Evolutionary conservation across 495 filamentous ascomycete species (phyloP).

Genomic region (Xanthoparmelia taractica): DNA sequence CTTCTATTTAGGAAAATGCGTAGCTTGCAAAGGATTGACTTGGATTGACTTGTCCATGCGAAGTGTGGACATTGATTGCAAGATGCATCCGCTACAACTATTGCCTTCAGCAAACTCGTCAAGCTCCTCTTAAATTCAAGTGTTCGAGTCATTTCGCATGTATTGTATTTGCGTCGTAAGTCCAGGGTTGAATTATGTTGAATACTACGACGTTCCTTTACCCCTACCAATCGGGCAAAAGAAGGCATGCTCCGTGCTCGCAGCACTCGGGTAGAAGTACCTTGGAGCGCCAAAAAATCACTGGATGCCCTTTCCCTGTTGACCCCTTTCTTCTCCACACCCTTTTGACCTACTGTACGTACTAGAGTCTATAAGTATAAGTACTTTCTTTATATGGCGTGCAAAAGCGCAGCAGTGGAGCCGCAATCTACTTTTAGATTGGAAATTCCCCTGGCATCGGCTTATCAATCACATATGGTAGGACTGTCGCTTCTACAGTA

Average conservation of each 20-base stretch:
- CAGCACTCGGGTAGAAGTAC: not conserved
- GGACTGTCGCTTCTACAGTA: constrained; percentile 1
- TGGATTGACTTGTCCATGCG: too few species aligned
- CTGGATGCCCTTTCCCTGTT: too few species aligned
- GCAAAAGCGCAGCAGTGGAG: constrained; percentile 4
- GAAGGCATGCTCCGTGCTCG: not conserved
- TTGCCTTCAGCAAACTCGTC: too few species aligned
- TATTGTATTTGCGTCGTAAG: not conserved
- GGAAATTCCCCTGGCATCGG: not conserved
- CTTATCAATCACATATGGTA: not conserved
- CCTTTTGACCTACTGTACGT: not conserved
- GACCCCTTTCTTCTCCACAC: not conserved
- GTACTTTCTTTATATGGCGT: too few species aligned
- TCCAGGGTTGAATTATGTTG: too few species aligned
- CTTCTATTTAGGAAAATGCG: not conserved
- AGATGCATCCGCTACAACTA: too few species aligned
- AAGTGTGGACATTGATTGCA: too few species aligned
- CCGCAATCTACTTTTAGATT: constrained; percentile 1
- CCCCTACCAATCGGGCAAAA: constrained; percentile 1
- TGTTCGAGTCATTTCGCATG: not conserved
- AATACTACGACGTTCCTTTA: not conserved
- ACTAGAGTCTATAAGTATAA: too few species aligned
- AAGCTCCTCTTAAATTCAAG: too few species aligned
- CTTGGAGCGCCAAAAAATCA: not conserved
- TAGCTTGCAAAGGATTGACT: too few species aligned